Percentiles rank a stretch among this genome's conserved stretches.
Conservation (phyloP, 805 yeast species). For the Starmerella vaccinii region DNA sequence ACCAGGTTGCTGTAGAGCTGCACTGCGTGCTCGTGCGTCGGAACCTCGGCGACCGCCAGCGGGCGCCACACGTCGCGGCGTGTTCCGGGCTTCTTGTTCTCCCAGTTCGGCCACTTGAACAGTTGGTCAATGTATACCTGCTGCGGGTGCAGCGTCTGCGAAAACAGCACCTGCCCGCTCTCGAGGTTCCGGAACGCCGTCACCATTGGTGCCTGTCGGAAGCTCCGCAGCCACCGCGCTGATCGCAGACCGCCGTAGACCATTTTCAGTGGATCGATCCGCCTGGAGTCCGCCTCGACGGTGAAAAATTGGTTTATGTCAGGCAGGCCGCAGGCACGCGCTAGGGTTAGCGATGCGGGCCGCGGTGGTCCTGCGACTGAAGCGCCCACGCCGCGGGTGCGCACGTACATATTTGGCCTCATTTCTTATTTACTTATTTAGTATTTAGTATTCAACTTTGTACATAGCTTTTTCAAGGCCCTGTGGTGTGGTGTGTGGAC, state of each 20-base stretch:
- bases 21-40: conserved; percentile 43
- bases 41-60: conserved; percentile 58
- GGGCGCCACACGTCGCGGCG: conserved; percentile 86
- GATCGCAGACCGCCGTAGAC: conserved; percentile 40
- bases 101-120: conserved; percentile 80
- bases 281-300: background rate
- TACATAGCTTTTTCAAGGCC: no score
- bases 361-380: no score
- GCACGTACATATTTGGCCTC: no score
- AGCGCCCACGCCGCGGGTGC: no score
- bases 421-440: no score
- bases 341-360: background rate
- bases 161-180: conserved; percentile 79
- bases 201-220: conserved; percentile 72
- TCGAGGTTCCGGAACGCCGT: conserved; percentile 75
- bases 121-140: conserved; percentile 49
- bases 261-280: conserved; percentile 5
- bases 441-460: no score
- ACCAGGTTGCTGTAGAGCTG: conserved; percentile 66
- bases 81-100: conserved; percentile 65
- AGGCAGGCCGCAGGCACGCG: conserved; percentile 2
- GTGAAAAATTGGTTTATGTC: conserved; percentile 6
- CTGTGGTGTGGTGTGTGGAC: no score
- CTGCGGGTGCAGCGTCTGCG: conserved; percentile 61
- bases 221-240: conserved; percentile 46